Percentiles rank a stretch among this genome's conserved stretches.
Conservation (phyloP, 768 basidiomycete species). For the Cyclocybe cylindracea region DNA sequence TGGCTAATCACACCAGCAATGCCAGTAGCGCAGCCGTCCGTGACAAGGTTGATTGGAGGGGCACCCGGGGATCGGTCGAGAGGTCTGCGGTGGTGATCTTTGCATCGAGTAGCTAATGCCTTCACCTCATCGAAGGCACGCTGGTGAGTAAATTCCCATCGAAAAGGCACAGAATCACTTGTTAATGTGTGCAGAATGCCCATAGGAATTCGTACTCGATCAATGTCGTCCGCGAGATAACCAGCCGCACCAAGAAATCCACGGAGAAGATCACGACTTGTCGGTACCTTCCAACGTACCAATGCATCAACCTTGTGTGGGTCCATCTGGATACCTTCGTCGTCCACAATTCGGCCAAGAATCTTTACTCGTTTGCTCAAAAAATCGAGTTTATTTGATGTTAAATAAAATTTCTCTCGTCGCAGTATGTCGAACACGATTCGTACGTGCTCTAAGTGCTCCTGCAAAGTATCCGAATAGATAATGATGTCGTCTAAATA, state of each 20-base stretch:
- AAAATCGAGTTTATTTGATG: slow-evolving; percentile 29
- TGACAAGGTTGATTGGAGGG: too few relatives aligned
- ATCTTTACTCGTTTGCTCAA: slow-evolving; percentile 26
- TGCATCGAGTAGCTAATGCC: slow-evolving; percentile 15
- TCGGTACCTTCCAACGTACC: slow-evolving; percentile 28
- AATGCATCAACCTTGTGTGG: slow-evolving; percentile 39
- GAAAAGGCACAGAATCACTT: slow-evolving; percentile 17
- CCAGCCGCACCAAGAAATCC: slow-evolving; percentile 26
- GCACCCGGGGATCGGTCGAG: too few relatives aligned
- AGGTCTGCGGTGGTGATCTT: slow-evolving; percentile 28
- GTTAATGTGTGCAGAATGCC: slow-evolving; percentile 24
- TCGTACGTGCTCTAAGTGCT: slow-evolving; percentile 28
- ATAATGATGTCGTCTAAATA: slow-evolving; percentile 30
- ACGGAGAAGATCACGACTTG: slow-evolving; percentile 26
- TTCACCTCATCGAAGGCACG: slow-evolving; percentile 35
- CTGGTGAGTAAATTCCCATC: slow-evolving; percentile 24
- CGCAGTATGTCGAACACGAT: slow-evolving; percentile 28
- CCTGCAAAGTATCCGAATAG: slow-evolving; percentile 33
- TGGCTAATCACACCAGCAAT: slow-evolving; percentile 10
- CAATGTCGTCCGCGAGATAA: slow-evolving; percentile 29
- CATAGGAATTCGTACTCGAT: slow-evolving; percentile 34
- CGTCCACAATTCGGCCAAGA: slow-evolving; percentile 23
- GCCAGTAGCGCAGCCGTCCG: slow-evolving; percentile 25
- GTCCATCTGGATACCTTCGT: slow-evolving; percentile 39
- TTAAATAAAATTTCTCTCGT: slow-evolving; percentile 32